Evolutionary conservation across 768 basidiomycete genomes (phyloP).

Genomic region (Mycena polygramma): DNA sequence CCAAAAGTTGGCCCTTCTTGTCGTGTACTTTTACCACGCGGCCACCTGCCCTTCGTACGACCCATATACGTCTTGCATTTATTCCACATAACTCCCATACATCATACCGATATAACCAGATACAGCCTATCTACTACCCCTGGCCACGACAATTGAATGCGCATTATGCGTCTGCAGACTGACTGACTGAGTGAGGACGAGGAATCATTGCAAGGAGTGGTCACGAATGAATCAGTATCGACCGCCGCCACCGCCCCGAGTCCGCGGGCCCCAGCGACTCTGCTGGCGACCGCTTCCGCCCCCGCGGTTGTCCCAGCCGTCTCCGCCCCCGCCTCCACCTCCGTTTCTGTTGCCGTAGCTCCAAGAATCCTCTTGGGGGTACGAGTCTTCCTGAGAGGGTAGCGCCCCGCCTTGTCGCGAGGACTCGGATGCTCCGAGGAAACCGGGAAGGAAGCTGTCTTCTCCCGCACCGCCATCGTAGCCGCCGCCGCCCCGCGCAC

Average conservation of each 20-base stretch:
- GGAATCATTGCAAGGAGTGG: too few relatives aligned
- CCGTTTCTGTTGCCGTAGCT: slow-evolving; percentile 50
- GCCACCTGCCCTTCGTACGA: slow-evolving; percentile 16
- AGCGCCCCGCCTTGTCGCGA: slow-evolving; percentile 49
- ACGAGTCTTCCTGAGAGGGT: slow-evolving; percentile 41
- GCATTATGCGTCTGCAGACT: slow-evolving; percentile 2
- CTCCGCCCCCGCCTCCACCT: slow-evolving; percentile 45
- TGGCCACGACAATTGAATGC: slow-evolving; percentile 23
- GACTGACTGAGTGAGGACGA: not conserved
- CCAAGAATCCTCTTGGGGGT: slow-evolving; percentile 62
- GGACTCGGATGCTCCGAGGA: slow-evolving; percentile 55
- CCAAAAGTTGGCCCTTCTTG: not conserved
- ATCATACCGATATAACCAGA: slow-evolving; percentile 19
- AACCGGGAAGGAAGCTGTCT: slow-evolving; percentile 77
- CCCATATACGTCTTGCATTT: slow-evolving; percentile 27
- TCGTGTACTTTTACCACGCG: slow-evolving; percentile 22
- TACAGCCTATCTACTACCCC: slow-evolving; percentile 19
- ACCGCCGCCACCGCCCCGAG: slow-evolving; percentile 45
- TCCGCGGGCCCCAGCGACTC: slow-evolving; percentile 43
- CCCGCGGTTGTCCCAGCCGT: slow-evolving; percentile 49
- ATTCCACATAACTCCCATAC: not conserved
- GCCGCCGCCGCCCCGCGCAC: slow-evolving; percentile 32
- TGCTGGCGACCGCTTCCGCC: slow-evolving; percentile 49
- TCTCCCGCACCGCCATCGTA: slow-evolving; percentile 45
- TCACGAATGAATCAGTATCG: slow-evolving; percentile 28